Evolutionary conservation across 306 rosid genomes (phyloP), one percentile per base, ranked within the genome.

Genomic region (Oemleria cerasiformis): DNA sequence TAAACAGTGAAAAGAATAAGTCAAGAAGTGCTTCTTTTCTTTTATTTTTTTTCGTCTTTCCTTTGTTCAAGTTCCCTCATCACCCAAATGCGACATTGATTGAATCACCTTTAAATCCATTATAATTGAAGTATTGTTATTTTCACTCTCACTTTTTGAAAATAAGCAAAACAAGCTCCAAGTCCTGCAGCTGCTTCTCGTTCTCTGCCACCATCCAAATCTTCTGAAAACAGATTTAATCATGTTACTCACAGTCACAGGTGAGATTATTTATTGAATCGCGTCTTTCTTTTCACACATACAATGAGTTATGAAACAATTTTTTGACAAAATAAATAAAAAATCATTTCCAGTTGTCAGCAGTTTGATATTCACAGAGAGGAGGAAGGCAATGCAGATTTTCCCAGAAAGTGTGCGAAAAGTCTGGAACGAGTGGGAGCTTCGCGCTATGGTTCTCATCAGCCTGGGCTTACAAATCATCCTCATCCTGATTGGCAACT

Each of bases 401-500:
- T 74, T 82, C 66, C 36, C 86, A 7, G 14, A 40, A 12, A 71
- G 41, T 4, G 6, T 58, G 41, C 34, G 21, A 39, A 43, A 71
- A 51, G 47, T 53, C 1, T 79, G 80, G 82, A 77, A 70, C 14
- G 39, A 65, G 54, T 77, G 77, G 80, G 68, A 80, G 49, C 51
- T 77, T 11, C 80, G 74, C 13, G 13, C 15, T 5, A 7, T 80
- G 70, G 82, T 84, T 36, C 0, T 65, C 2, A 1, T 67, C 3
- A 84, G 82, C 65, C 77, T 80, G n/a, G n/a, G 2, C 42, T 62
- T 84, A 40, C 87, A 84, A 63, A 14, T 9, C 16, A 0, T 74
- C 41, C 78, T 80, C 8, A 61, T 77, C 53, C 2, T 73, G 15
- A 40, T 61, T 1, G 84, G 84, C 21, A 83, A 74, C 62, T 1